Evolutionary conservation across 805 yeast genomes (phyloP), one percentile per base, ranked within the genome.

Genomic region (Kuraishia ogatae): DNA sequence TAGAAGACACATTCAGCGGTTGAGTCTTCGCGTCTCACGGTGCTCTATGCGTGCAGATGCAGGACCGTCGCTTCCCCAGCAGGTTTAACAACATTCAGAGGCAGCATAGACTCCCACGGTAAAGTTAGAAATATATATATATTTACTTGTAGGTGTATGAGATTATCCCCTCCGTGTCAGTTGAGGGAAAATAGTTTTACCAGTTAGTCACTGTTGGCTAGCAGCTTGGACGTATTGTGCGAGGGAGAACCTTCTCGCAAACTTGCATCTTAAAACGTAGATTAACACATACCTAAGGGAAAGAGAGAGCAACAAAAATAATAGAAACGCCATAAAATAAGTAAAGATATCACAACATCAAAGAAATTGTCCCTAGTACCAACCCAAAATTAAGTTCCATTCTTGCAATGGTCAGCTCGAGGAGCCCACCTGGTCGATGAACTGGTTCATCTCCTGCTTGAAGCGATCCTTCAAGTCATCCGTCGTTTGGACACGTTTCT

Each of bases 401-500:
- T 3, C 15, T 35, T 35, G 43, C 17, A 35, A 35, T 28, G 11
- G 7, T 35, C n/a, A 35, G 4, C 43, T 35, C 17, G 43, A 35
- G 17, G 43, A 17, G 7, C n/a, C 43, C n/a, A 35, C 43, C 43
- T 29, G n/a, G 39, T 54, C 56, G 29, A 54, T 50, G 48, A 54
- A 20, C 28, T 51, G 54, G 24, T 66, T 62, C 49, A 69, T 68
- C 23, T 67, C 69, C 19, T 59, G 59, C 55, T 62, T 66, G 39
- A 68, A 56, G 10, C 62, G 64, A 54, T 66, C 64, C 48, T 57
- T 65, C 50, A 67, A 55, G 50, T 66, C 68, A 56, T 68, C 69
- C 28, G 61, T 54, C 43, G 56, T 61, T 47, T 60, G 59, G 52
- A 69, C 62, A 56, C 71, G 68, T 54, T 65, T 72, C 61, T 74